Percentiles rank a stretch among this genome's conserved stretches.
phyloP scores from a whole-genome alignment of 2,329 filamentous ascomycete genomes.

The Xylariales sp. region DNA sequence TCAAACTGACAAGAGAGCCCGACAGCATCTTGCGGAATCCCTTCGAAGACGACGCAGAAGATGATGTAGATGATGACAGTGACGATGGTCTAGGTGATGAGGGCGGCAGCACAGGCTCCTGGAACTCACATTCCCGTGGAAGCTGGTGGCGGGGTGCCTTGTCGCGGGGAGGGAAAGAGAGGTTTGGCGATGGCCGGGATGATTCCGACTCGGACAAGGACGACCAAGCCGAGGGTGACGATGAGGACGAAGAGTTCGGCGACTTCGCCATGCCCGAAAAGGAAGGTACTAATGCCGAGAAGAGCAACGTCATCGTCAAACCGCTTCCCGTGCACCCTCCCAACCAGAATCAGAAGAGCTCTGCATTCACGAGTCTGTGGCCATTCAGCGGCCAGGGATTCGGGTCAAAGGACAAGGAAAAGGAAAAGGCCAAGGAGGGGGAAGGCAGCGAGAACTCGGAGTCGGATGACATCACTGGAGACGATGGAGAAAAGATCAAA shows the following conservation, averaged over 20 bases:
- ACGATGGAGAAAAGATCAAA: slow-evolving; percentile 39
- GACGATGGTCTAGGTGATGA: slow-evolving; percentile 32
- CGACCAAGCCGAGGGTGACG: slow-evolving; percentile 17
- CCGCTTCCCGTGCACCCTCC: slow-evolving; percentile 51
- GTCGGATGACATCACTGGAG: slow-evolving; percentile 28
- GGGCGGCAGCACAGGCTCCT: slow-evolving; percentile 31
- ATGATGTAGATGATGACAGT: slow-evolving; percentile 48
- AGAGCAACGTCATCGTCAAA: slow-evolving; percentile 41
- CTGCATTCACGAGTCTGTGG: slow-evolving; percentile 50
- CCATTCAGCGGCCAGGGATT: slow-evolving; percentile 46
- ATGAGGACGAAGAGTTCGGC: slow-evolving; percentile 56
- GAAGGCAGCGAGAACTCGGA: slow-evolving; percentile 19
- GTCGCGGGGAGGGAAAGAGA: slow-evolving; percentile 21
- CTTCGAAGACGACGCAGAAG: slow-evolving; percentile 42
- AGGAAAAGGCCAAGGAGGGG: slow-evolving; percentile 25
- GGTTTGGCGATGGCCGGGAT: slow-evolving; percentile 37
- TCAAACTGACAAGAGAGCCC: slow-evolving; percentile 15
- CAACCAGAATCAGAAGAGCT: slow-evolving; percentile 30
- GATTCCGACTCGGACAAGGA: slow-evolving; percentile 37
- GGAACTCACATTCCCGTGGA: slow-evolving; percentile 30
- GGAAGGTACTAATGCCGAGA: slow-evolving; percentile 17
- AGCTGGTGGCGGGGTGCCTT: slow-evolving; percentile 47
- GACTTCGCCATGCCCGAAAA: slow-evolving; percentile 63
- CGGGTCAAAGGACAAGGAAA: slow-evolving; percentile 28
- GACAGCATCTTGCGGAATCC: slow-evolving; percentile 25